These are phyloP conservation scores for Eucalyptus pauciflora DNA, from an alignment of 345 rosid species.

Conservation along the genomic window DNA sequence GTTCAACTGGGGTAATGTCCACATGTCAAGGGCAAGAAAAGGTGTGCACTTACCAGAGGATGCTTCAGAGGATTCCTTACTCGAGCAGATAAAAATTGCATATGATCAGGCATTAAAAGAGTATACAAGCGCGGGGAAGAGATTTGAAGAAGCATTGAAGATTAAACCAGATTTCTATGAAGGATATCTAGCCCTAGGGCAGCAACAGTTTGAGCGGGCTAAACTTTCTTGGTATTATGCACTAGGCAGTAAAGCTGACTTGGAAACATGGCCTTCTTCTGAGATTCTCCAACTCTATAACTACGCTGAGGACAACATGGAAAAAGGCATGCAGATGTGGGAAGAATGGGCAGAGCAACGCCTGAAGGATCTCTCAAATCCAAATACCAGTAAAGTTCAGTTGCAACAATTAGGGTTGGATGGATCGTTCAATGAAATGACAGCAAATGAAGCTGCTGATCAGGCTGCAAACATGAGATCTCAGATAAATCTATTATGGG, in stretches of 20 bases:
- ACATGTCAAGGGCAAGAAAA: conserved; percentile 79
- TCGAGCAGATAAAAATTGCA: conserved; percentile 38
- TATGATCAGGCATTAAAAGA: conserved; percentile 55
- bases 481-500: conserved; percentile 70
- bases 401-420: conserved; percentile 16
- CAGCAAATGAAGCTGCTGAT: conserved; percentile 39
- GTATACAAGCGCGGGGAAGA: conserved; percentile 39
- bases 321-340: conserved; percentile 49
- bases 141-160: conserved; percentile 67
- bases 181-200: conserved; percentile 59
- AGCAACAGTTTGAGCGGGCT: conserved; percentile 84
- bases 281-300: conserved; percentile 51
- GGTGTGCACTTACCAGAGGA: conserved; percentile 41
- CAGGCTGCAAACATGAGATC: conserved; percentile 29
- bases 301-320: conserved; percentile 66
- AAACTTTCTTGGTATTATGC: conserved; percentile 82
- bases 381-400: background rate
- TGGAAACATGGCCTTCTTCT: conserved; percentile 47
- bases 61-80: conserved; percentile 42
- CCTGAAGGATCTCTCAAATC: conserved; percentile 6
- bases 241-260: conserved; percentile 37
- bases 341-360: conserved; percentile 33
- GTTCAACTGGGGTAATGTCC: conserved; percentile 83
- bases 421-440: conserved; percentile 27
- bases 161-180: conserved; percentile 78